These are phyloP conservation scores for Pistacia integerrima DNA, from an alignment of 345 rosid species.

Conservation along the genomic window DNA sequence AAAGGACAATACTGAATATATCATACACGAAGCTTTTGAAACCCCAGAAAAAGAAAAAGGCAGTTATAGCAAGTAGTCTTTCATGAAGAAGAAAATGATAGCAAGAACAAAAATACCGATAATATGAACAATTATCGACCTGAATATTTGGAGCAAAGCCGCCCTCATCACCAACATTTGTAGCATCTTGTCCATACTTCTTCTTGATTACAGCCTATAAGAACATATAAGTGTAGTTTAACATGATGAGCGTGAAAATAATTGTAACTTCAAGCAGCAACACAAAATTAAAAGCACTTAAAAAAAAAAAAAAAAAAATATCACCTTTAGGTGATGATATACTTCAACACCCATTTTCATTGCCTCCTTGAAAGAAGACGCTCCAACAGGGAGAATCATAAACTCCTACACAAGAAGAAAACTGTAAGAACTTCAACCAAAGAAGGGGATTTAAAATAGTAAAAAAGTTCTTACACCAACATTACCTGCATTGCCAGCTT, in stretches of 20 bases:
- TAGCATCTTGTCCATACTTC: slow-evolving; percentile 71
- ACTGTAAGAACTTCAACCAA: slow-evolving; percentile 12
- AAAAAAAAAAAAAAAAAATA: neutral
- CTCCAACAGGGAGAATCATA: slow-evolving; percentile 71
- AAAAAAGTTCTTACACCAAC: neutral
- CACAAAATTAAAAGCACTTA: neutral
- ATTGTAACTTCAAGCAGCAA: neutral
- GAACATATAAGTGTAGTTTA: neutral
- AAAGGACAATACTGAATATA: neutral
- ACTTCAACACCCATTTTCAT: slow-evolving; percentile 84
- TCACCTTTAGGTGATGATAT: slow-evolving; percentile 67
- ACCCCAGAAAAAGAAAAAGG: neutral
- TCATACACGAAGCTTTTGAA: neutral
- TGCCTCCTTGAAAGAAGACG: slow-evolving; percentile 70
- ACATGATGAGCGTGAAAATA: neutral
- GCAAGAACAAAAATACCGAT: neutral
- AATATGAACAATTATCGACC: slow-evolving; percentile 26
- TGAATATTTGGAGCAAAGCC: slow-evolving; percentile 70
- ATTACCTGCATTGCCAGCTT: slow-evolving; percentile 71
- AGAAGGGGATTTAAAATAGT: neutral
- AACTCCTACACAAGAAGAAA: slow-evolving; percentile 47
- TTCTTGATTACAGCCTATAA: slow-evolving; percentile 59
- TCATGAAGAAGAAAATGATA: neutral
- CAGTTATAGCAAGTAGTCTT: neutral
- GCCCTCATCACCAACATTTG: slow-evolving; percentile 69